Base-by-base conservation (phyloP, 2,329 filamentous ascomycete genomes). In the Fusarium tjaetaba region DNA sequence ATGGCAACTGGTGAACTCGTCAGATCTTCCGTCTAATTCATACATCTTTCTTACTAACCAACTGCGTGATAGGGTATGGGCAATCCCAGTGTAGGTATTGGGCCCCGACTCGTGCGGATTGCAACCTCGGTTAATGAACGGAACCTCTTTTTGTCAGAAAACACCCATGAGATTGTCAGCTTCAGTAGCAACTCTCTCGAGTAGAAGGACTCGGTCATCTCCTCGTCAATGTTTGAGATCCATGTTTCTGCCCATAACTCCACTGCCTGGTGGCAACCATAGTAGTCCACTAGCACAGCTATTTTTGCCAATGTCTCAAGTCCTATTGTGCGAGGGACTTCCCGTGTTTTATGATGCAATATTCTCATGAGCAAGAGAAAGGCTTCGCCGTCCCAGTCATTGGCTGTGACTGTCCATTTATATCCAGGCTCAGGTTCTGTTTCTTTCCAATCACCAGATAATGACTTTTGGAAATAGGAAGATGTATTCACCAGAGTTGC, bases 71-170 rank as follows among this genome's bases (percentile, higher is more conserved):
- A 0, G 0, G 39, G 59, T 45, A 61, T 57, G 6, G 59, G 59
- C 0, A 61, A 11, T 0, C 24, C 39, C 1, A 57, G 11, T 11
- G 49, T 57, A 3, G 34, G 49, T 24, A 61, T 61, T 4, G 49
- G 49, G 7, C 59, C 49, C 26, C 49, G 39, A 18, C 59, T 61
- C 6, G 15, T 30, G 18, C 20, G 15, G 4, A 45, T 18, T 2
- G 39, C 32, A 15, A 38, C 10, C 7, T 6, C 0, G 0, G 11
- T 57, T 4, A 43, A 2, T 2, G 22, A 15, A 13, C 28, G 36
- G 0, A 60, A 52, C 2, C 4, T 36, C 18, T 0, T 24, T 18
- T 4, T 20, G n/a, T 49, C 43, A 3, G 15, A 42, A n/a, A 63
- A 42, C 0, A 42, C 20, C 61, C 4, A 49, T 4, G 8, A 16